These are phyloP conservation scores for Plantago coronopus DNA, from an alignment of 305 asterid species.

Conservation along the genomic window DNA sequence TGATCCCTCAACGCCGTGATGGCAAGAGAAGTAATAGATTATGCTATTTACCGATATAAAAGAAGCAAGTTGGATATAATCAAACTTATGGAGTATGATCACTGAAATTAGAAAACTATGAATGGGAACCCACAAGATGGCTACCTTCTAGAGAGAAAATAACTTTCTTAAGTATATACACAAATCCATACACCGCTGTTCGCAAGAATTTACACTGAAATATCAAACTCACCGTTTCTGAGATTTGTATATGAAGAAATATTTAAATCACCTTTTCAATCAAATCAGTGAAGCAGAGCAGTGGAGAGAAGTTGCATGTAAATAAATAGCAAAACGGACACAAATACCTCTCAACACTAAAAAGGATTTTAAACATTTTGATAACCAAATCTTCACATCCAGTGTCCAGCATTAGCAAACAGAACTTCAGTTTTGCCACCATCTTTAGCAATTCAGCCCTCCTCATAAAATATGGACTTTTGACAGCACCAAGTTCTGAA, in stretches of 20 bases:
- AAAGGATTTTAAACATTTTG: conserved; percentile 68
- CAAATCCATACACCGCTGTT: too few species aligned
- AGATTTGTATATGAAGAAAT: too few species aligned
- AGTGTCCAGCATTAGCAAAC: conserved; percentile 68
- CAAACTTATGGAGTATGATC: neutral
- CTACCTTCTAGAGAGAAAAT: too few species aligned
- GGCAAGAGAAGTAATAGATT: neutral
- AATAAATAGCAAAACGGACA: neutral
- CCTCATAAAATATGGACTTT: conserved; percentile 51
- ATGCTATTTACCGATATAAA: neutral
- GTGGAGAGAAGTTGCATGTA: conserved; percentile 14
- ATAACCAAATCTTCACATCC: conserved; percentile 75
- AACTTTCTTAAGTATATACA: too few species aligned
- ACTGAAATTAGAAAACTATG: neutral
- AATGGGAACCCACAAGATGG: too few species aligned
- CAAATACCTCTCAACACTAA: conserved; percentile 58
- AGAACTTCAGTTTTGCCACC: conserved; percentile 57
- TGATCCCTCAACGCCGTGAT: too few species aligned
- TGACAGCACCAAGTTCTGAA: conserved; percentile 57
- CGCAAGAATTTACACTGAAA: too few species aligned
- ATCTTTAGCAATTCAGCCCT: conserved; percentile 64
- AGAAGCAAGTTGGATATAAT: neutral
- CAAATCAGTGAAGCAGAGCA: neutral
- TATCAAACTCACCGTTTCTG: too few species aligned
- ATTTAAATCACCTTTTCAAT: neutral